Evolutionary conservation across 176 grass and related monocot species (phyloP), one percentile per base, ranked within the genome.

Genomic region (Oryza meyeriana): DNA sequence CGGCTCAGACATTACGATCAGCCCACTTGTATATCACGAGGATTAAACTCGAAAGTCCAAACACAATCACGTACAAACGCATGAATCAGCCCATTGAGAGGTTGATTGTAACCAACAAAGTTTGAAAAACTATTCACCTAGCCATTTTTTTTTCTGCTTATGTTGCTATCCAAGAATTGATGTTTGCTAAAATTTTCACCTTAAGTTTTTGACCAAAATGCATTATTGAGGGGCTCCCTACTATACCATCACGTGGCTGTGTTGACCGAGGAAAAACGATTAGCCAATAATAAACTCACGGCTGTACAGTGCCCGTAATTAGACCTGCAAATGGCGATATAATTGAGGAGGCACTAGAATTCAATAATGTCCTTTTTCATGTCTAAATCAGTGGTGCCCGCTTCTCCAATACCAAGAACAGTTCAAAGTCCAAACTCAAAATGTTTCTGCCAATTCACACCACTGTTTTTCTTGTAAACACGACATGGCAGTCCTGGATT

Each of bases 361-460:
- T 83, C 79, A 79, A 55, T 29, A 22, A 27, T 50, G 88, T 86
- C 88, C 84, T 86, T 90, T 81, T 86, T 50, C 3, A 64, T 18
- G 88, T 86, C 79, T 22, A 78, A 78, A 79, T 86, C 84, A 31
- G 27, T 74, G 74, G 74, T 64, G 2, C 48, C 83, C 79, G 40
- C 59, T 30, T 36, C 31, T 61, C 22, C 59, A 26, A 24, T 16
- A 24, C 7, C 48, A 58, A 4, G 16, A 58, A 68, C 47, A 69
- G 29, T 75, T 64, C 40, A 39, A 41, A 62, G 13, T 2, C 1
- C 18, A 80, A 81, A 39, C 8, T 34, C 25, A 20, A 64, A 28
- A 41, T 72, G 45, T 52, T 83, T 55, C 16, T 17, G 0, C 7
- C 38, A 34, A 38, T 82, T 82, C 59, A 81, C 39, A 55, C 38